Evolutionary conservation across 2,329 filamentous ascomycete species (phyloP).

Genomic region (Hymenoscyphus infarciens): DNA sequence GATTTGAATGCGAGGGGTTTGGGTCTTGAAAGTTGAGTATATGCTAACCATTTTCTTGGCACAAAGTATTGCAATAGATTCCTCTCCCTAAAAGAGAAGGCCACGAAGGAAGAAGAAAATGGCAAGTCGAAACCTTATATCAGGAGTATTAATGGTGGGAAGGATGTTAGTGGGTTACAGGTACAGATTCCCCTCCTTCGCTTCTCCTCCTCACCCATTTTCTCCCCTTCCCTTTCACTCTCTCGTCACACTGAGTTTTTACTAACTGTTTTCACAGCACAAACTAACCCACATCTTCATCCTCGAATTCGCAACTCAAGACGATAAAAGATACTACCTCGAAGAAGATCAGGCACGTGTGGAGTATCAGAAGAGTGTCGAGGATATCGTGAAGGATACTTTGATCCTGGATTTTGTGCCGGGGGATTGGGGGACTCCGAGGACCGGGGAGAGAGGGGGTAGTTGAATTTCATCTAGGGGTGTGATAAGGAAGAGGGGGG

Average conservation of each 20-base stretch:
- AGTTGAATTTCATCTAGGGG: not conserved
- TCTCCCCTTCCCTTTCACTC: not conserved
- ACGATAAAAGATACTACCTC: slow-evolving; percentile 66
- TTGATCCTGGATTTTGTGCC: slow-evolving; percentile 57
- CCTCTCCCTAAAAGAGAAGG: not conserved
- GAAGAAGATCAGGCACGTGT: slow-evolving; percentile 60
- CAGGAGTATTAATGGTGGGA: not conserved
- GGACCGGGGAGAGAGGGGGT: not conserved
- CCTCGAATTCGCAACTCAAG: slow-evolving; percentile 59
- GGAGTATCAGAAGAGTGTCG: slow-evolving; percentile 50
- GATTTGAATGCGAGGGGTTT: not conserved
- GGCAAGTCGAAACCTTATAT: slow-evolving; percentile 1
- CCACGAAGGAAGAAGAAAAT: not conserved
- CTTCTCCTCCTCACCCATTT: too few species aligned
- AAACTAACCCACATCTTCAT: slow-evolving; percentile 67
- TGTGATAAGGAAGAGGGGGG: too few species aligned
- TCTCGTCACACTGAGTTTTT: too few species aligned
- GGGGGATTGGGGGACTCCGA: slow-evolving; percentile 34
- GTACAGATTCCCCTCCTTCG: not conserved
- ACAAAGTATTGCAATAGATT: slow-evolving; percentile 1
- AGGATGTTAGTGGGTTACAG: not conserved
- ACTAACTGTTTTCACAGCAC: slow-evolving; percentile 38
- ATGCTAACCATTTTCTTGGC: not conserved
- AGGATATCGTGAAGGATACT: slow-evolving; percentile 46
- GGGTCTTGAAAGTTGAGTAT: not conserved